These are phyloP conservation scores for Nannochloris sp. DNA, from an alignment of 139 green algal genomes.

Conservation along the genomic window DNA sequence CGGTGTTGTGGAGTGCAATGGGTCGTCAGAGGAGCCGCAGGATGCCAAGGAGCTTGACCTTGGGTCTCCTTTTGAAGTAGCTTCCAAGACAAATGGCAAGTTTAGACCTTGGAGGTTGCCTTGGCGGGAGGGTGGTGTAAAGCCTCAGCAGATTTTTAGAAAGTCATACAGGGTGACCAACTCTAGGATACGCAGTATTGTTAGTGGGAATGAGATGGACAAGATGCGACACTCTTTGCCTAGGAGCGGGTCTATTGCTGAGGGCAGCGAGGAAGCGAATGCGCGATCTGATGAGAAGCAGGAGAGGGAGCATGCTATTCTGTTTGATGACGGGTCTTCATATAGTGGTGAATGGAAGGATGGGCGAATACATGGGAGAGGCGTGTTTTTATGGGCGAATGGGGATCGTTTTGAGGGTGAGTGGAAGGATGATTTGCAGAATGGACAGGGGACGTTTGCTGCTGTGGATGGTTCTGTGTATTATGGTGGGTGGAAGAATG, in stretches of 20 bases:
- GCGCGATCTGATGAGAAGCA: background rate
- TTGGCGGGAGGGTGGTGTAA: too few species aligned
- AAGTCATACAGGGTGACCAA: too few species aligned
- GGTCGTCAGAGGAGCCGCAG: too few species aligned
- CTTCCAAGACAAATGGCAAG: too few species aligned
- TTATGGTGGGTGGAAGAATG: constrained; percentile 50
- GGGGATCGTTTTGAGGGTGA: constrained; percentile 64
- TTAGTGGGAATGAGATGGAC: too few species aligned
- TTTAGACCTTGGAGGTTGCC: too few species aligned
- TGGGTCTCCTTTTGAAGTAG: too few species aligned
- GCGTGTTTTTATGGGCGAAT: constrained; percentile 49
- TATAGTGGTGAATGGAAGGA: constrained; percentile 24
- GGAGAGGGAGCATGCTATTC: constrained; percentile 13
- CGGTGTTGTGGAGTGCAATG: too few species aligned
- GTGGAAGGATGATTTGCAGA: constrained; percentile 45
- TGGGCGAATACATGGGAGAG: constrained; percentile 49
- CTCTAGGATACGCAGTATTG: too few species aligned
- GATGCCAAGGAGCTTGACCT: too few species aligned
- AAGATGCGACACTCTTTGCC: too few species aligned
- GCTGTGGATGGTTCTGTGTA: constrained; percentile 43
- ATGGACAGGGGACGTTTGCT: constrained; percentile 45
- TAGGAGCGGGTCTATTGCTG: constrained; percentile 5
- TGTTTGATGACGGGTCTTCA: constrained; percentile 12
- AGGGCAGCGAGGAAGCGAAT: background rate
- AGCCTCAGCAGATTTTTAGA: too few species aligned